A percentile compares a stretch with the other conserved stretches of the same genome.
These are phyloP conservation scores for Pythium brassicae DNA, from an alignment of 352 stramenopile species.

Conservation along the genomic window DNA sequence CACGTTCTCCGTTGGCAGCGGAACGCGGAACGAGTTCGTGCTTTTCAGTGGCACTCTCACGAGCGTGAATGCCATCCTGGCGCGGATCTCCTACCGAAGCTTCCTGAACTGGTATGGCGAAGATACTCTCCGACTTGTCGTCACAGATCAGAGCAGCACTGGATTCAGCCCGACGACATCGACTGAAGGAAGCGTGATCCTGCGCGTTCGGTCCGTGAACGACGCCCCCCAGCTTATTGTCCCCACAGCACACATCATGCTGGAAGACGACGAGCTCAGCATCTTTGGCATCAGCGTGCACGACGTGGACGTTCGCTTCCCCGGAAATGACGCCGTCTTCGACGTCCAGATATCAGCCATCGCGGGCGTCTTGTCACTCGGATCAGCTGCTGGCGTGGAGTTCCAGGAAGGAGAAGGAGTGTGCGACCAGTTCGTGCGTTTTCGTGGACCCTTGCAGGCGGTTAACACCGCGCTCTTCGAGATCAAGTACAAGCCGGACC, in stretches of 20 bases:
- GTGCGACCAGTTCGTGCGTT: constrained; percentile 48
- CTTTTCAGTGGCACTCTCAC: constrained; percentile 60
- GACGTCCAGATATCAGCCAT: constrained; percentile 57
- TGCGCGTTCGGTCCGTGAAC: constrained; percentile 58
- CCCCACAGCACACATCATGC: constrained; percentile 38
- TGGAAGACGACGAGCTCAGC: constrained; percentile 56
- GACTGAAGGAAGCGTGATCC: constrained; percentile 27
- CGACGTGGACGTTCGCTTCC: constrained; percentile 44
- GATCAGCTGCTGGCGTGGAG: constrained; percentile 16
- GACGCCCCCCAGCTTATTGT: constrained; percentile 51
- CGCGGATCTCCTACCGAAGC: constrained; percentile 40
- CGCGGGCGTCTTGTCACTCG: constrained; percentile 43
- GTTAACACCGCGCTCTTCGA: constrained; percentile 74
- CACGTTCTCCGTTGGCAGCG: constrained; percentile 48
- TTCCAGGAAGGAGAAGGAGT: constrained; percentile 52
- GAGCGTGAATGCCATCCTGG: constrained; percentile 53
- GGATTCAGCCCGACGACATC: constrained; percentile 37
- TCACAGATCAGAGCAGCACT: constrained; percentile 62
- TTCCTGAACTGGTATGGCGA: constrained; percentile 77
- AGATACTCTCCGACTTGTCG: constrained; percentile 45
- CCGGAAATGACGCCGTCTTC: constrained; percentile 35
- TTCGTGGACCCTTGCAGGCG: constrained; percentile 42
- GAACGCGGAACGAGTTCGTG: constrained; percentile 43
- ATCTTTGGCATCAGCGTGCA: constrained; percentile 65
- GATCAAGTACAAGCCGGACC: constrained; percentile 62